Conservation (phyloP, 2,329 filamentous ascomycete genomes). For the Venturia asperata region DNA sequence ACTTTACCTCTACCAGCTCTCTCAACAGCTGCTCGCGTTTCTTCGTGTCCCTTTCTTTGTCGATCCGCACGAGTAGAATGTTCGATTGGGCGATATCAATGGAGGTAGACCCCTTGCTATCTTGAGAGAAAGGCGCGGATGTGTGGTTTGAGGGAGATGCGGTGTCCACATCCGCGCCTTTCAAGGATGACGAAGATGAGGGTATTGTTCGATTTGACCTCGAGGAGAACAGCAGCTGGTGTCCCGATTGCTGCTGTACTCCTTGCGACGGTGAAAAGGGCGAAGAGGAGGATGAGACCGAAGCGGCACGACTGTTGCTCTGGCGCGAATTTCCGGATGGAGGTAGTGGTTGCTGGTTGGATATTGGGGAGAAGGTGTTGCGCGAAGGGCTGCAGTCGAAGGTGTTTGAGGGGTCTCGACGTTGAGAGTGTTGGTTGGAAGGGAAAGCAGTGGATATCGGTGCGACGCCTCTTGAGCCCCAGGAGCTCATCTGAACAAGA, state of each 20-base stretch:
- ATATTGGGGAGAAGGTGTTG: conserved; percentile 43
- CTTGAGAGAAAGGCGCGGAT: conserved; percentile 35
- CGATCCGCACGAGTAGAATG: conserved; percentile 86
- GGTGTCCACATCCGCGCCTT: conserved; percentile 27
- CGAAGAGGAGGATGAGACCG: conserved; percentile 48
- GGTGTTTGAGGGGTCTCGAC: conserved; percentile 25
- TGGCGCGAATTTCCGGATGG: conserved; percentile 37
- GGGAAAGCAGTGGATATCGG: conserved; percentile 50
- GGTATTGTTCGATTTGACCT: conserved; percentile 48
- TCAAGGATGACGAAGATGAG: conserved; percentile 41
- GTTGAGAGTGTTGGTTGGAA: conserved; percentile 29
- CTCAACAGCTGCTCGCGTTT: conserved; percentile 92
- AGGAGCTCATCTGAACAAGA: conserved; percentile 43
- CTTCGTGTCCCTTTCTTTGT: conserved; percentile 81
- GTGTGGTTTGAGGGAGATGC: conserved; percentile 46
- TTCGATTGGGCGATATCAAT: conserved; percentile 95
- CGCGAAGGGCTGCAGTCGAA: conserved; percentile 40
- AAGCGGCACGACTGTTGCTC: conserved; percentile 47
- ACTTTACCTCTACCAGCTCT: conserved; percentile 78
- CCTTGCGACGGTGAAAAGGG: conserved; percentile 50
- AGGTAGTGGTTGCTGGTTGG: conserved; percentile 25
- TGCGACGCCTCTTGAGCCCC: conserved; percentile 51
- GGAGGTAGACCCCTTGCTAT: conserved; percentile 56
- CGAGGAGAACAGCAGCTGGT: conserved; percentile 49
- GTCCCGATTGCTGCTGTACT: conserved; percentile 47